Evolutionary conservation across 306 rosid species (phyloP), one percentile per base, ranked within the genome.

Genomic region (Rubus parviflorus): DNA sequence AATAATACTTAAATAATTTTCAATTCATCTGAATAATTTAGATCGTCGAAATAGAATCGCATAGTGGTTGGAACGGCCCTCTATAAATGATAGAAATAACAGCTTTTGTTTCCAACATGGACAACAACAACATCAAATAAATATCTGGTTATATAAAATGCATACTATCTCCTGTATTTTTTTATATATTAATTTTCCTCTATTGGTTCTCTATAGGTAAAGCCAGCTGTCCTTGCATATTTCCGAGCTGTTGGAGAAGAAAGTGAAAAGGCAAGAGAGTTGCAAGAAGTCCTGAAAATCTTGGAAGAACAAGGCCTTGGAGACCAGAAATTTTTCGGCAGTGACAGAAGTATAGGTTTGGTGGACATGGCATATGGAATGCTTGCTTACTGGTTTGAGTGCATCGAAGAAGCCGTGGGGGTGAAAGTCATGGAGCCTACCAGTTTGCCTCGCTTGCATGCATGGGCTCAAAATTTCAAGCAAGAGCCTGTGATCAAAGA

Each of bases 261-360:
- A 46, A 20, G 43, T 47, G 82, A 75, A 16, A 75, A 70, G 49
- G 80, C 58, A 16, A 62, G 38, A 61, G 77, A 83, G 56, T 68
- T 53, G 13, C 9, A 45, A 30, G 53, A 79, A 65, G 43, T 40
- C 40, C 41, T 79, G 13, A 79, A 79, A 43, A 75, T 75, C 75
- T 47, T 70, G 78, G 83, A 79, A 71, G 67, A 66, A 66, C 62
- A 83, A 75, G 58, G 23, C 54, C 80, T 83, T 8, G 81, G 83
- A 35, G 75, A 83, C 70, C 75, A 66, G 3, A 83, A 71, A 1
- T 83, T 63, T 35, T 83, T 83, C 49, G 75, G 61, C 4, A 81
- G 86, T 3, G 30, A 70, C 48, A 45, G 11, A 38, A 75, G 69
- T 16, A 79, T 79, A 5, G 77, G 76, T 45, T 25, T 83, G 23